phyloP scores from a whole-genome alignment of 2,329 filamentous ascomycete genomes.

The Phaeophleospora eucalypticola region DNA sequence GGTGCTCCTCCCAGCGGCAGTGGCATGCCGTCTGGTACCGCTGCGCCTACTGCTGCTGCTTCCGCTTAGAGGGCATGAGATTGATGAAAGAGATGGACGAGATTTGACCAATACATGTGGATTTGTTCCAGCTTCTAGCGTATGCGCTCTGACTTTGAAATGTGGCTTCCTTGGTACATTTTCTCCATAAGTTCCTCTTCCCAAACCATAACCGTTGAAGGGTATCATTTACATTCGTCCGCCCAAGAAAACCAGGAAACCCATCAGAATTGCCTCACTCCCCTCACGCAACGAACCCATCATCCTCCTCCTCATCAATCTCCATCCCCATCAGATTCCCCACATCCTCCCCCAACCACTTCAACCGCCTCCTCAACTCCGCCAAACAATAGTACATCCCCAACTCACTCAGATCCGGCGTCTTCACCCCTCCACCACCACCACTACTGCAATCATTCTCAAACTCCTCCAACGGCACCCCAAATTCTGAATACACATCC shows the following conservation, averaged over 20 bases:
- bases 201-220: too few relatives aligned
- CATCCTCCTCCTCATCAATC: too few relatives aligned
- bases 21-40: constrained; percentile 5
- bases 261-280: too few relatives aligned
- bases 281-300: too few relatives aligned
- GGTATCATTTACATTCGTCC: too few relatives aligned
- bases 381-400: constrained; percentile 6
- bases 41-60: constrained; percentile 6
- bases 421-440: background rate
- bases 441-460: background rate
- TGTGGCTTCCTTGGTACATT: too few relatives aligned
- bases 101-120: background rate
- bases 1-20: too few relatives aligned
- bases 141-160: too few relatives aligned
- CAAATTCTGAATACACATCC: constrained; percentile 3
- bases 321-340: constrained; percentile 6
- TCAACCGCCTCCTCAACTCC: constrained; percentile 8
- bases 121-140: background rate
- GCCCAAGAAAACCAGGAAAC: too few relatives aligned
- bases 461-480: constrained; percentile 1
- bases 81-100: background rate
- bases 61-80: background rate
- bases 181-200: too few relatives aligned
- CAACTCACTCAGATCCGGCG: constrained; percentile 4
- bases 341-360: constrained; percentile 8